Conservation (phyloP, 2,329 filamentous ascomycete genomes). For the Cytospora mali region DNA sequence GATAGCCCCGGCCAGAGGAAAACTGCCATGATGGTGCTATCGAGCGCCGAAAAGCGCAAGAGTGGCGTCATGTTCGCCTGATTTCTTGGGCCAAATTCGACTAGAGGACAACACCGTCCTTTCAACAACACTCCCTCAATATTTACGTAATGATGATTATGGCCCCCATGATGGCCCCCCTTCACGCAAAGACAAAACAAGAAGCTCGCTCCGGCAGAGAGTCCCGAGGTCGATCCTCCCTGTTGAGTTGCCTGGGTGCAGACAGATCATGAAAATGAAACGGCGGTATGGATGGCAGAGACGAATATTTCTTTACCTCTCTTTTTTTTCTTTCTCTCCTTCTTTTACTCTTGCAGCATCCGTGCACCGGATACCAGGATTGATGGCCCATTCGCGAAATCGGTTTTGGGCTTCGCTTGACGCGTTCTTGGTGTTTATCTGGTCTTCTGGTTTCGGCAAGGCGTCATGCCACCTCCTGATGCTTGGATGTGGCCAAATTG, state of each 20-base stretch:
- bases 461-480: constrained; percentile 10
- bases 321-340: constrained; percentile 30
- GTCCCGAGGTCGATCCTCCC: constrained; percentile 29
- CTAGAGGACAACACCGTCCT: not conserved
- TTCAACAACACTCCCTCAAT: constrained; percentile 10
- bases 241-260: constrained; percentile 31
- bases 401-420: constrained; percentile 4
- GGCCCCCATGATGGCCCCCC: constrained; percentile 10
- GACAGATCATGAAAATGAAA: constrained; percentile 31
- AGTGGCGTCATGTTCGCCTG: constrained; percentile 44
- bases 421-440: constrained; percentile 10
- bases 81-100: not conserved
- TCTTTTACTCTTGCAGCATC: constrained; percentile 31
- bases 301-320: constrained; percentile 29
- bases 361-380: constrained; percentile 7
- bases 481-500: constrained; percentile 5
- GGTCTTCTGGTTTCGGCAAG: constrained; percentile 6
- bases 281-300: constrained; percentile 22
- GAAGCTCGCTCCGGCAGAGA: constrained; percentile 23
- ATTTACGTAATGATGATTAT: constrained; percentile 28
- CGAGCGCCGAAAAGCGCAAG: constrained; percentile 89
- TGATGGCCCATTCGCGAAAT: constrained; percentile 9
- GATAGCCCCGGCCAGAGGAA: constrained; percentile 67
- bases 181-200: constrained; percentile 1
- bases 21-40: constrained; percentile 84